Conservation (phyloP, 257 asterid species). For the Solanum chiquidenum region DNA sequence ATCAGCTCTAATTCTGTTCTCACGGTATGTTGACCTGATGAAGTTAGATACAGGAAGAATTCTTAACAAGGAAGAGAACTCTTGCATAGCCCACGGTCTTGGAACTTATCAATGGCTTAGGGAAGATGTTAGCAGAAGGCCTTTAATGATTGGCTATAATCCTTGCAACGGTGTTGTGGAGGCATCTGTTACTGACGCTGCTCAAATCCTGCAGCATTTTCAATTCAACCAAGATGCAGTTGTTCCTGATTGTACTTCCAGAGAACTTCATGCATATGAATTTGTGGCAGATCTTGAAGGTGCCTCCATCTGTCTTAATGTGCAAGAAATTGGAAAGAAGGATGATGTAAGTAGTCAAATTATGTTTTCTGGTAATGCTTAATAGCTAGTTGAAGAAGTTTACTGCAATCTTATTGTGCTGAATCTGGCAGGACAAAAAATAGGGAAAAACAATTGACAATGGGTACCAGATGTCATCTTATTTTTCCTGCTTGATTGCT, state of each 20-base stretch:
- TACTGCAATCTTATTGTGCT: neutral
- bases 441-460: neutral
- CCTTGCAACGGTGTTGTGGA: constrained; percentile 35
- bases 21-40: constrained; percentile 65
- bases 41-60: constrained; percentile 33
- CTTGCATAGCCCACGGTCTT: constrained; percentile 61
- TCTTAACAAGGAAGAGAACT: constrained; percentile 35
- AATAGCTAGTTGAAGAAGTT: neutral
- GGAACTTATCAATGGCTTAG: constrained; percentile 90
- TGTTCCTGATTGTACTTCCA: constrained; percentile 30
- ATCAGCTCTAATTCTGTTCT: constrained; percentile 72
- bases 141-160: constrained; percentile 35
- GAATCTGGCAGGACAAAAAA: neutral
- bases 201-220: constrained; percentile 45
- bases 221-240: constrained; percentile 41
- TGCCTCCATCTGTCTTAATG: constrained; percentile 41
- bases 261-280: constrained; percentile 36
- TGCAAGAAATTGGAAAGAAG: constrained; percentile 58
- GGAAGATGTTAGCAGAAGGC: constrained; percentile 50
- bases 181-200: constrained; percentile 64
- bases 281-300: constrained; percentile 36
- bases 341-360: constrained; percentile 35
- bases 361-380: neutral
- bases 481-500: neutral
- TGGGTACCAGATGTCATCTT: neutral